Conservation (phyloP, 306 rosid species). For the Lablab purpureus region DNA sequence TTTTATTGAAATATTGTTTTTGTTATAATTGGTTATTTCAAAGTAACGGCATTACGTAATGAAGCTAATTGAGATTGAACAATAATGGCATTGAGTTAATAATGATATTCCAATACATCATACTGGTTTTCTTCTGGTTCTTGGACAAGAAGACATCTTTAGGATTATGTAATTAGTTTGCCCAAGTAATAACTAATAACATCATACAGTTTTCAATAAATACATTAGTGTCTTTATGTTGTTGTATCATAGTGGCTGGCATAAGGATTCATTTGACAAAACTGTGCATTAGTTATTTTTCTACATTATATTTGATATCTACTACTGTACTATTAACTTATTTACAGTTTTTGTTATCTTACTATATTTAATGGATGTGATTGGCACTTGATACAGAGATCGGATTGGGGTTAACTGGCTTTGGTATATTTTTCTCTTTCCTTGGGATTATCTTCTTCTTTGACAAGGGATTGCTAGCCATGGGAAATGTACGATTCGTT, state of each 20-base stretch:
- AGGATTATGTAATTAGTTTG: conserved; percentile 34
- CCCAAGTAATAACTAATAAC: not conserved
- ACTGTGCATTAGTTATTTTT: conserved; percentile 10
- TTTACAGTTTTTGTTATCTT: conserved; percentile 1
- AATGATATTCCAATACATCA: conserved; percentile 12
- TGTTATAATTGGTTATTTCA: conserved; percentile 16
- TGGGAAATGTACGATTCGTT: conserved; percentile 86
- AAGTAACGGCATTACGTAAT: conserved; percentile 13
- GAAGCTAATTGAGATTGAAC: conserved; percentile 36
- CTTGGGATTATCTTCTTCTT: conserved; percentile 91
- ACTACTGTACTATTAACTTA: conserved; percentile 16
- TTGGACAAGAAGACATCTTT: conserved; percentile 27
- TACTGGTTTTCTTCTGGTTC: conserved; percentile 30
- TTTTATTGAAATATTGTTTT: not conserved
- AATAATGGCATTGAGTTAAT: conserved; percentile 9
- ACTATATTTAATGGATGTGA: conserved; percentile 39
- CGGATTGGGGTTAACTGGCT: conserved; percentile 95
- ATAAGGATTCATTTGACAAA: conserved; percentile 37
- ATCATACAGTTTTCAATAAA: not conserved
- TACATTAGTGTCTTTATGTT: conserved; percentile 29
- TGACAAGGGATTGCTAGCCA: conserved; percentile 97
- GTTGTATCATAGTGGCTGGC: conserved; percentile 15
- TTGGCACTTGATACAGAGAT: conserved; percentile 74
- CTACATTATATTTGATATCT: conserved; percentile 20
- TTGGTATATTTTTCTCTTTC: conserved; percentile 92